Conservation (phyloP, 2,329 filamentous ascomycete species). For the Claviceps quebecensis region DNA sequence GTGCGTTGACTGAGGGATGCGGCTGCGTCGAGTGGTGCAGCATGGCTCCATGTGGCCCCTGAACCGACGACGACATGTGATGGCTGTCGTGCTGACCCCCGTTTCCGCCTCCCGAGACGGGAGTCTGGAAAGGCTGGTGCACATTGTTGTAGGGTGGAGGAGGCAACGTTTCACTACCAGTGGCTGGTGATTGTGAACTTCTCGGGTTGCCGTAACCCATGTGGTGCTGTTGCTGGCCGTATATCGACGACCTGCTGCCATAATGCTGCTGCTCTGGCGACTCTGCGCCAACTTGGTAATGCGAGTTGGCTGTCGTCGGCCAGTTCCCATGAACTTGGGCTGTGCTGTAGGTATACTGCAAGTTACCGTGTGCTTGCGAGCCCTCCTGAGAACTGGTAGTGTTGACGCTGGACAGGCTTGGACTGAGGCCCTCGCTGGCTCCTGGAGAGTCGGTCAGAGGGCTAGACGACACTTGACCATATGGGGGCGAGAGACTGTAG, state of each 20-base stretch:
- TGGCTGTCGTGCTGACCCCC: constrained; percentile 22
- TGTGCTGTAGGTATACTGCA: constrained; percentile 33
- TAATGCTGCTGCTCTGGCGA: constrained; percentile 17
- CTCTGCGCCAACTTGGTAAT: constrained; percentile 40
- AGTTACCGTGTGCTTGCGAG: constrained; percentile 37
- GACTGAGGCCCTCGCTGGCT: constrained; percentile 47
- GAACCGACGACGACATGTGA: constrained; percentile 18
- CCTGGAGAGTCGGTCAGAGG: constrained; percentile 27
- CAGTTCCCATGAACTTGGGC: constrained; percentile 42
- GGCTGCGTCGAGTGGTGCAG: constrained; percentile 24
- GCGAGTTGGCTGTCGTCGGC: constrained; percentile 35
- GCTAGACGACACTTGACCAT: constrained; percentile 15
- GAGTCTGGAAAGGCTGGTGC: constrained; percentile 49
- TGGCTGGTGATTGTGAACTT: constrained; percentile 32
- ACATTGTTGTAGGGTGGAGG: constrained; percentile 55
- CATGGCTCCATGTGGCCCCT: constrained; percentile 14
- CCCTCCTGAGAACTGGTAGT: constrained; percentile 40
- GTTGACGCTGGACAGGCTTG: constrained; percentile 45
- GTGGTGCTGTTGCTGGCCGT: constrained; percentile 37
- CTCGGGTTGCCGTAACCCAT: constrained; percentile 23
- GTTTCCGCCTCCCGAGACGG: constrained; percentile 35
- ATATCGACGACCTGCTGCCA: constrained; percentile 22
- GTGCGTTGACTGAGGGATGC: constrained; percentile 33
- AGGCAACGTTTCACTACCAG: constrained; percentile 47
- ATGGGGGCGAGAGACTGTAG: constrained; percentile 14